Evolutionary conservation across 2,329 filamentous ascomycete species (phyloP).

Genomic region (Stachybotrys echinatus): DNA sequence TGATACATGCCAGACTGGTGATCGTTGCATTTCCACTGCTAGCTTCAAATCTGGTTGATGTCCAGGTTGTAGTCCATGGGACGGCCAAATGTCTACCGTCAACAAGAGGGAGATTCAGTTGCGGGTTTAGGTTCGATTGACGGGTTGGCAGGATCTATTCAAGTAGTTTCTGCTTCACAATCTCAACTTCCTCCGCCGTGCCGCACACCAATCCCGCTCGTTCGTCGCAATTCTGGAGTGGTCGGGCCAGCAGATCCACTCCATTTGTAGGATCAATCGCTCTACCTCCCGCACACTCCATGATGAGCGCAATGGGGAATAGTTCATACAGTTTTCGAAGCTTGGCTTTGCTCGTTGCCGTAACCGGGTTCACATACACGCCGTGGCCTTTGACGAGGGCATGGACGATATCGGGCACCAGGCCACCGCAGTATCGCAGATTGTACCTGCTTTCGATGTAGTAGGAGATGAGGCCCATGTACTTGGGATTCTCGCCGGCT

Average conservation of each 20-base stretch:
- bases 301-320: constrained; percentile 51
- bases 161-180: constrained; percentile 17
- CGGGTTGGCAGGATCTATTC: neutral
- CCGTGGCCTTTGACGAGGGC: constrained; percentile 57
- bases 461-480: constrained; percentile 41
- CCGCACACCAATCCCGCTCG: constrained; percentile 46
- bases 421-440: constrained; percentile 53
- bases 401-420: constrained; percentile 58
- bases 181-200: constrained; percentile 41
- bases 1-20: too few species aligned
- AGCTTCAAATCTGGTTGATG: too few species aligned
- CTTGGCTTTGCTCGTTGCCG: constrained; percentile 46
- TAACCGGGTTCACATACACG: constrained; percentile 54
- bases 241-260: constrained; percentile 30
- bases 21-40: too few species aligned
- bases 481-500: constrained; percentile 44
- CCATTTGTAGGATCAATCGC: constrained; percentile 46
- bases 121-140: neutral
- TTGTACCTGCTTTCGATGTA: constrained; percentile 52
- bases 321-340: constrained; percentile 55
- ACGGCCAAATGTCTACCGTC: too few species aligned
- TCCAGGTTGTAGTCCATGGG: too few species aligned
- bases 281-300: constrained; percentile 54
- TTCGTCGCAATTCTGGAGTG: constrained; percentile 39
- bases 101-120: too few species aligned